phyloP scores from a whole-genome alignment of 768 basidiomycete genomes.

The Suillus decipiens region DNA sequence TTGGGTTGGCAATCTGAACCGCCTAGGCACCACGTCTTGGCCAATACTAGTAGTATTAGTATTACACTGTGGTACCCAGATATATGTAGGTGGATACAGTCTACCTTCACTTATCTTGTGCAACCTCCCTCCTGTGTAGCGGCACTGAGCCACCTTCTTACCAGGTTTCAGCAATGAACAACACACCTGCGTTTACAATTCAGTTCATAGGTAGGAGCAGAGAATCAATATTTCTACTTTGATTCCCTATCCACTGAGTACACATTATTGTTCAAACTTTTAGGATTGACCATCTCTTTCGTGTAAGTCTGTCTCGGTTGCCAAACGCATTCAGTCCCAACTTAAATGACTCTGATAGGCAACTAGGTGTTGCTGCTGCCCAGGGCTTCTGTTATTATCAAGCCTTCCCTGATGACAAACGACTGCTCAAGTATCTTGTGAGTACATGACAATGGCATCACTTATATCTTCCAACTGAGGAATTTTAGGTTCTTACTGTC shows the following conservation, averaged over 20 bases:
- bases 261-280: neutral
- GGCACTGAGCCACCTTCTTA: neutral
- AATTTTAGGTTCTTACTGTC: neutral
- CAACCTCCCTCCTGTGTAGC: neutral
- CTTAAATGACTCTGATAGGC: neutral
- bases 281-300: neutral
- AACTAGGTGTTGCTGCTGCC: neutral
- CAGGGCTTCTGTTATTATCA: conserved; percentile 4
- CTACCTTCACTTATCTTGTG: neutral
- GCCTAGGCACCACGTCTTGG: neutral
- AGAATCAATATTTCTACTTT: neutral
- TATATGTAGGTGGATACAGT: neutral
- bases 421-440: conserved; percentile 4
- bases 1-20: too few species aligned
- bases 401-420: conserved; percentile 9
- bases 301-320: neutral
- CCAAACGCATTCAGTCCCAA: neutral
- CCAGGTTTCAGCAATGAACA: neutral
- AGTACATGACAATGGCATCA: neutral
- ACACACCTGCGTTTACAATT: neutral
- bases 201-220: neutral
- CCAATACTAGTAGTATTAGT: neutral
- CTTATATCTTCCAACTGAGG: neutral
- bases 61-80: neutral
- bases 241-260: neutral